Evolutionary conservation across 495 filamentous ascomycete species (phyloP).

Genomic region (Penicillium bovifimosum): DNA sequence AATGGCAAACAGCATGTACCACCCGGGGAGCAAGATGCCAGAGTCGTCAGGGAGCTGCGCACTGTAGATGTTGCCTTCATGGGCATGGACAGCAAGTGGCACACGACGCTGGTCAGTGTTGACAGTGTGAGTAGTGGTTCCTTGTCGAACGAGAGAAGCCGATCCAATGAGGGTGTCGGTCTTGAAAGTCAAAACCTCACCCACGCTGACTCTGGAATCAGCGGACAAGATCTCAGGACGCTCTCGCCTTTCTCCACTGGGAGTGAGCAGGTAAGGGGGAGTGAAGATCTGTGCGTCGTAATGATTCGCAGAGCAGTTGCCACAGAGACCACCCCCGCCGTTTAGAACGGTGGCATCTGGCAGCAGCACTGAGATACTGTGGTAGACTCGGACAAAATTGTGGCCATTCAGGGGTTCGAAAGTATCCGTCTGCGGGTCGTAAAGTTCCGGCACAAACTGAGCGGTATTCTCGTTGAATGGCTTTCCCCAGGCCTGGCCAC

Average conservation of each 20-base stretch:
- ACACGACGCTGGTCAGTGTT: constrained; percentile 56
- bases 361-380: constrained; percentile 50
- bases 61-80: too few species aligned
- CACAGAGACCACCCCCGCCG: constrained; percentile 54
- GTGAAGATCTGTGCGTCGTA: constrained; percentile 53
- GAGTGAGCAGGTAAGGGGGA: constrained; percentile 44
- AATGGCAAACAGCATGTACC: too few species aligned
- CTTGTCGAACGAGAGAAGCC: constrained; percentile 42
- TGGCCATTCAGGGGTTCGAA: constrained; percentile 26
- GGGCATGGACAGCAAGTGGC: too few species aligned
- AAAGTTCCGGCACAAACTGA: constrained; percentile 45
- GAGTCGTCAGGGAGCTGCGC: too few species aligned
- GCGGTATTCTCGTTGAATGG: constrained; percentile 48
- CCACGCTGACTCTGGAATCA: background rate
- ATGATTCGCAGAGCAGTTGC: constrained; percentile 48
- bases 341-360: constrained; percentile 50
- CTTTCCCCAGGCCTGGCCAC: constrained; percentile 43
- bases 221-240: constrained; percentile 5
- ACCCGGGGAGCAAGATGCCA: too few species aligned
- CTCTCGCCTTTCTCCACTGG: background rate
- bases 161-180: background rate
- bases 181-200: constrained; percentile 26
- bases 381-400: constrained; percentile 50
- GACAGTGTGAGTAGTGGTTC: constrained; percentile 50
- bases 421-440: constrained; percentile 37